Evolutionary conservation across 345 rosid species (phyloP).

Genomic region (Xanthoceras sorbifolium): DNA sequence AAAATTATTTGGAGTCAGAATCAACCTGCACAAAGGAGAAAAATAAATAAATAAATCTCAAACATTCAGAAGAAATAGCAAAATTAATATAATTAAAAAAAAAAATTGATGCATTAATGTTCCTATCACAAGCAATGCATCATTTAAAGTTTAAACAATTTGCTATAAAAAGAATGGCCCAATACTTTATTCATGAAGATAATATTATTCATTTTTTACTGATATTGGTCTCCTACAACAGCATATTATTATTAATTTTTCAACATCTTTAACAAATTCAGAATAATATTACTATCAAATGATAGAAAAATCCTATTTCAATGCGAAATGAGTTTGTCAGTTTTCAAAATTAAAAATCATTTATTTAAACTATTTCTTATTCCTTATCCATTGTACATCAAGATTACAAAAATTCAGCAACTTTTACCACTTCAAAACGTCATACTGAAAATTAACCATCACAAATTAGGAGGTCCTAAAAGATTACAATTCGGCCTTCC

Average conservation of each 20-base stretch:
- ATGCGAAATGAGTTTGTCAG: neutral
- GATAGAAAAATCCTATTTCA: neutral
- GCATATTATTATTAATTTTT: neutral
- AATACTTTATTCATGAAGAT: neutral
- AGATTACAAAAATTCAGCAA: neutral
- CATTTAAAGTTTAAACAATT: slow-evolving; percentile 18
- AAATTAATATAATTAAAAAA: neutral
- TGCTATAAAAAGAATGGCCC: neutral
- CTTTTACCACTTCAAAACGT: neutral
- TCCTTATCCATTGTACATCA: neutral
- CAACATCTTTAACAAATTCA: neutral
- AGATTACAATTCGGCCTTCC: slow-evolving; percentile 4
- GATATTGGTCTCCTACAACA: neutral
- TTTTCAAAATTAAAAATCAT: neutral
- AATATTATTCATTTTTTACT: neutral
- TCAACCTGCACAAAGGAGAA: slow-evolving; percentile 43
- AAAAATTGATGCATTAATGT: neutral
- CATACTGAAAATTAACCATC: slow-evolving; percentile 10
- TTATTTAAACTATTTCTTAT: neutral
- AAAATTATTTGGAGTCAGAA: slow-evolving; percentile 21
- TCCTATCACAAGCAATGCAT: neutral
- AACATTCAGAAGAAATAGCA: slow-evolving; percentile 17
- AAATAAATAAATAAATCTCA: neutral
- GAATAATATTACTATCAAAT: neutral
- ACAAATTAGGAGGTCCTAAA: slow-evolving; percentile 1